Evolutionary conservation across 2,329 filamentous ascomycete species (phyloP).

Genomic region (Colletotrichum brevisporum): DNA sequence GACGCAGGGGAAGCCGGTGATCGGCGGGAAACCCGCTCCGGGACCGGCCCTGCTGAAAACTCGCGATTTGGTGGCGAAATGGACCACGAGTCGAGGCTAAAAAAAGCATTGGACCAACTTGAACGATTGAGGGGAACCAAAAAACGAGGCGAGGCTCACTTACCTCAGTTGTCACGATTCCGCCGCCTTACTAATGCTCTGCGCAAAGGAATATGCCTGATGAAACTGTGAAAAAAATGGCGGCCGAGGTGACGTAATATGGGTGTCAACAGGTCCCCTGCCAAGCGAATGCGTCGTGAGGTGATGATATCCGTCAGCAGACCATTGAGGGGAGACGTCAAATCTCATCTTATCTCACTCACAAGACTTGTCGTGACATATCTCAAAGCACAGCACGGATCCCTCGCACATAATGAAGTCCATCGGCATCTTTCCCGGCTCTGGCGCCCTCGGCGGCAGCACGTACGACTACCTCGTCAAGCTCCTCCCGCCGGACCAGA

Average conservation of each 20-base stretch:
- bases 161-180: not conserved
- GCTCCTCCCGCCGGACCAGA: constrained; percentile 56
- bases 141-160: constrained; percentile 1
- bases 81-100: not conserved
- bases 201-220: constrained; percentile 29
- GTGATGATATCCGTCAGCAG: constrained; percentile 29
- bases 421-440: constrained; percentile 64
- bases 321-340: not conserved
- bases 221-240: not conserved
- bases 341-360: constrained; percentile 11
- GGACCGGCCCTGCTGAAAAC: not conserved
- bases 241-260: constrained; percentile 32
- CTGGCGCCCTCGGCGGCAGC: constrained; percentile 66
- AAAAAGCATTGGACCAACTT: no score
- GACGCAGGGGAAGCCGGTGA: constrained; percentile 16
- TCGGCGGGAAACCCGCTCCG: constrained; percentile 12
- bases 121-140: not conserved
- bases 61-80: constrained; percentile 7
- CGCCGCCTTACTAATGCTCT: not conserved
- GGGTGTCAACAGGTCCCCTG: constrained; percentile 29
- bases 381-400: no score
- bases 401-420: constrained; percentile 46
- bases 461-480: constrained; percentile 63
- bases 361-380: not conserved
- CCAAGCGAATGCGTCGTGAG: constrained; percentile 29